phyloP scores from a whole-genome alignment of 2,329 filamentous ascomycete genomes.

The Colletotrichum incanum region DNA sequence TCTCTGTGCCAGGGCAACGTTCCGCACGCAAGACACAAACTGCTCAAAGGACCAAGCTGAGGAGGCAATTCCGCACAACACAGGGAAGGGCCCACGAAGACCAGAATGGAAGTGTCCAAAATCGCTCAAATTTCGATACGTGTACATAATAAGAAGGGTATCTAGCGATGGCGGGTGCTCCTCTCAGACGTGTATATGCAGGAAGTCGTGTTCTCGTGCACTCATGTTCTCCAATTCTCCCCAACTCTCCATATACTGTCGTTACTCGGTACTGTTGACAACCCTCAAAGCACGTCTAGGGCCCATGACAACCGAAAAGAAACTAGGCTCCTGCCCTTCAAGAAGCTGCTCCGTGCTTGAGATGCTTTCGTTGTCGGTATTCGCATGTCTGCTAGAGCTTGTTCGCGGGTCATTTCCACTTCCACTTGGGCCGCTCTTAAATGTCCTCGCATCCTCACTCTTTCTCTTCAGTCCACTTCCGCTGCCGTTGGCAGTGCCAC shows the following conservation, averaged over 20 bases:
- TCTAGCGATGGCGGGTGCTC: slow-evolving; percentile 34
- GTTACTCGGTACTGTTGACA: slow-evolving; percentile 67
- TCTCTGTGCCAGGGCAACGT: neutral
- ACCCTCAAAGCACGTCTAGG: slow-evolving; percentile 79
- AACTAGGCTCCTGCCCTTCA: slow-evolving; percentile 77
- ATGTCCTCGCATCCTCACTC: slow-evolving; percentile 42
- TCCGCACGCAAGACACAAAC: neutral
- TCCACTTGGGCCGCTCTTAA: slow-evolving; percentile 33
- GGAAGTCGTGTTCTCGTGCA: slow-evolving; percentile 30
- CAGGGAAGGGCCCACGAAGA: neutral
- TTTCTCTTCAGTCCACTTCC: slow-evolving; percentile 43
- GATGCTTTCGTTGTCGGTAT: slow-evolving; percentile 48
- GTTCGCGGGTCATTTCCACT: slow-evolving; percentile 41
- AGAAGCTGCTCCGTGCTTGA: slow-evolving; percentile 71
- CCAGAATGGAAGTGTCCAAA: neutral
- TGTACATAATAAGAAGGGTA: slow-evolving; percentile 39
- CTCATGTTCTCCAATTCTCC: neutral
- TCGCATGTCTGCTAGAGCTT: slow-evolving; percentile 45
- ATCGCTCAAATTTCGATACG: neutral
- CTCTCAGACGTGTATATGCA: neutral
- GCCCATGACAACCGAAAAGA: slow-evolving; percentile 79
- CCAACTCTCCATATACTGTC: neutral
- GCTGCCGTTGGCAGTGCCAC: slow-evolving; percentile 45
- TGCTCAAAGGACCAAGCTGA: neutral
- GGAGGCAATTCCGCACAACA: neutral